Percentiles rank a stretch among this genome's conserved stretches.
phyloP scores from a whole-genome alignment of 1,139 yeast species.

The Candida tropicalis region DNA sequence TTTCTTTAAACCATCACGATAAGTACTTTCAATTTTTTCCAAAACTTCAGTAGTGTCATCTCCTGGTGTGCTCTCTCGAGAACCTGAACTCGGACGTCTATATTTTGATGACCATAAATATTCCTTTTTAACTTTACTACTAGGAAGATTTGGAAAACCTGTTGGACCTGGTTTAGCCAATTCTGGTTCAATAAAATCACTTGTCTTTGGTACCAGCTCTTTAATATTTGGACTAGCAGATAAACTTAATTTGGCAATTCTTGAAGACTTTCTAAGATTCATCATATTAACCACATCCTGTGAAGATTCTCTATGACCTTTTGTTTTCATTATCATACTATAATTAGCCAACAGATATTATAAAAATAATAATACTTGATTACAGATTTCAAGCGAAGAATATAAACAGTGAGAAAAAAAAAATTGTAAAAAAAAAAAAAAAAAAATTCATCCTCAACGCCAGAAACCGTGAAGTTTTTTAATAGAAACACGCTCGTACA shows the following conservation, averaged over 20 bases:
- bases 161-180: conserved; percentile 56
- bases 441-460: neutral
- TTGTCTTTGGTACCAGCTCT: conserved; percentile 8
- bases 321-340: conserved; percentile 1
- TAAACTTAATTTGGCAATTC: conserved; percentile 15
- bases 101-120: conserved; percentile 44
- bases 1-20: conserved; percentile 33
- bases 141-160: conserved; percentile 68
- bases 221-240: conserved; percentile 16
- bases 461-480: too few species aligned
- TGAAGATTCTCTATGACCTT: neutral
- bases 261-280: conserved; percentile 17
- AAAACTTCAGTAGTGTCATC: conserved; percentile 10
- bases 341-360: neutral
- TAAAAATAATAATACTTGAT: neutral
- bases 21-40: conserved; percentile 17
- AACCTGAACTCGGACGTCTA: conserved; percentile 15
- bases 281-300: neutral
- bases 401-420: too few species aligned
- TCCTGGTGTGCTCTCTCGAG: conserved; percentile 13
- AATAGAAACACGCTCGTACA: too few species aligned
- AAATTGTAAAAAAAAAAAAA: conserved; percentile 1
- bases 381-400: neutral
- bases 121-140: conserved; percentile 53
- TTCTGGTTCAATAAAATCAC: conserved; percentile 58